Base-by-base conservation (phyloP, 2,329 filamentous ascomycete genomes). In the Monilinia fructigena region DNA sequence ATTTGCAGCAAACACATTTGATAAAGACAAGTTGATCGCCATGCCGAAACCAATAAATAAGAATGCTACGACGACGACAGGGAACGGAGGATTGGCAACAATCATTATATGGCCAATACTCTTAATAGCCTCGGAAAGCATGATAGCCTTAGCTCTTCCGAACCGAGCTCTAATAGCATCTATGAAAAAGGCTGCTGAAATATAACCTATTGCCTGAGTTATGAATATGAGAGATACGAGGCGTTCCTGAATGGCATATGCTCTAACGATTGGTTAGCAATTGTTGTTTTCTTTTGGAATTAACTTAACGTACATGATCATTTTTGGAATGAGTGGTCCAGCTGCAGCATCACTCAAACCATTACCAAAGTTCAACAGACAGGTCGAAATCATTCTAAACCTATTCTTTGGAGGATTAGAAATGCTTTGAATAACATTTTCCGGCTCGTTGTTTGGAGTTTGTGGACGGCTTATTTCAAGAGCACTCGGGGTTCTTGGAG, bases 161-260 rank as follows among this genome's bases (percentile, higher is more conserved):
- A 93, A 77, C 26, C 83, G 83, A 7, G 79, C 78, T 64, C 88
- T 82, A 4, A 93, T 79, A 1, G 79, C 77, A 72, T 93, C 88
- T n/a, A 89, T 73, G 68, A 89, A 81, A 48, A 88, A 84, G 1
- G 91, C 91, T 1, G 89, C 89, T 16, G 83, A 76, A 73, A 96
- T 87, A 78, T 92, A 96, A 20, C 92, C 92, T 5, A 89, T 70
- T 0, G 92, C 91, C 72, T 91, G 91, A 55, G 88, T 85, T 40
- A 95, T 84, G 79, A 95, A 96, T 73, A 96, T 91, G 48, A 94
- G 80, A 2, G 92, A 94, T 3, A 95, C 90, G 11, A 92, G 78
- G 16, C 63, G 55, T 53, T 65, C 63, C 35, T 65, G 55, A 20
- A 65, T 59, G 10, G 7, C 47, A 53, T 65, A 65, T n/a, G 47